Evolutionary conservation across 2,329 filamentous ascomycete genomes (phyloP).

Genomic region (Nemania abortiva): DNA sequence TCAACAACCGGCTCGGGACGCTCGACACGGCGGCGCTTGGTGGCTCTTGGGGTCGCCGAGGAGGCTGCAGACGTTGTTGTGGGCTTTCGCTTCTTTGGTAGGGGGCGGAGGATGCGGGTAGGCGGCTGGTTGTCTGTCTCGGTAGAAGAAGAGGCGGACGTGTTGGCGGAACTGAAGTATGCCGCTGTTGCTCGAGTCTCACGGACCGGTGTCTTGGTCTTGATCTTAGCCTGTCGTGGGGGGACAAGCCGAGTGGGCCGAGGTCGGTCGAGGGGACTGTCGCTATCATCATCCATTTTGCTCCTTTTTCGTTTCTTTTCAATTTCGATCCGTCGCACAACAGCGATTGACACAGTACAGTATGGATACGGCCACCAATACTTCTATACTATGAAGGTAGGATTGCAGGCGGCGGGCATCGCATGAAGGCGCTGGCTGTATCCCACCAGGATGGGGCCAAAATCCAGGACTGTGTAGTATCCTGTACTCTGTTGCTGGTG

Average conservation of each 20-base stretch:
- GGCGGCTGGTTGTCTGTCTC: constrained; percentile 33
- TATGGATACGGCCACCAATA: constrained; percentile 3
- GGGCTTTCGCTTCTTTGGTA: constrained; percentile 31
- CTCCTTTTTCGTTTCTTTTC: not conserved
- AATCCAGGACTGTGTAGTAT: not conserved
- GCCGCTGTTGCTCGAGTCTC: constrained; percentile 46
- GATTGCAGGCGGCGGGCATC: constrained; percentile 7
- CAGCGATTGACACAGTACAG: constrained; percentile 12
- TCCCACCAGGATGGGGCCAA: constrained; percentile 6
- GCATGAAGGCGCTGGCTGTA: constrained; percentile 7
- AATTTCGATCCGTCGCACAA: constrained; percentile 23
- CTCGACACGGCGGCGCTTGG: constrained; percentile 33
- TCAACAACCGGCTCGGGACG: not conserved
- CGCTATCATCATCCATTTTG: constrained; percentile 43
- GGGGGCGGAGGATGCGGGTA: constrained; percentile 20
- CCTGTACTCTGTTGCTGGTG: not conserved
- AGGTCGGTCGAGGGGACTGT: constrained; percentile 33
- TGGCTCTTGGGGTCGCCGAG: constrained; percentile 6
- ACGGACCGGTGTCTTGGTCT: constrained; percentile 40
- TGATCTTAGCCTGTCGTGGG: constrained; percentile 49
- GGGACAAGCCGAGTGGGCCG: constrained; percentile 47
- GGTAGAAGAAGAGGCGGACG: constrained; percentile 29
- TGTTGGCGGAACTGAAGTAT: constrained; percentile 40
- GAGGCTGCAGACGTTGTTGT: not conserved
- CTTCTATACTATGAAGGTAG: constrained; percentile 3